Conservation (phyloP, 306 rosid genomes). For the Lathyrus tuberosus region DNA sequence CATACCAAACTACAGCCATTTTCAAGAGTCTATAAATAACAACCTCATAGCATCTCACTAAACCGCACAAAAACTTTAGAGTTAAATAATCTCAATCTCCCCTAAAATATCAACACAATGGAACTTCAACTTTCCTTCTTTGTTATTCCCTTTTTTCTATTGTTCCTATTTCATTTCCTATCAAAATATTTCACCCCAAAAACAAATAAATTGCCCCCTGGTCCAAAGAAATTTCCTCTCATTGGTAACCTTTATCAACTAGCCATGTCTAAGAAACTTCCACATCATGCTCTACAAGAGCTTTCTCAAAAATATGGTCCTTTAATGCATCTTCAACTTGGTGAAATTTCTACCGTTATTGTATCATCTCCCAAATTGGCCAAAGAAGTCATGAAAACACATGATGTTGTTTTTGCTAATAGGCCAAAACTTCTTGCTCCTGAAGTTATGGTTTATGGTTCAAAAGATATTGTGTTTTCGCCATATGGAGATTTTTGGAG, state of each 20-base stretch:
- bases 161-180: background rate
- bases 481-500: slow-evolving; percentile 22
- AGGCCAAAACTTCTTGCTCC: slow-evolving; percentile 25
- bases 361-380: slow-evolving; percentile 22
- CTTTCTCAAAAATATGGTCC: slow-evolving; percentile 23
- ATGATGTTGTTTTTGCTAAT: slow-evolving; percentile 22
- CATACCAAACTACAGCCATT: background rate
- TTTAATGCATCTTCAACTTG: slow-evolving; percentile 25
- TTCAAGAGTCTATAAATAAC: background rate
- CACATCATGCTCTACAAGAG: slow-evolving; percentile 27
- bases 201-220: slow-evolving; percentile 12
- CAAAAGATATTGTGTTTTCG: slow-evolving; percentile 8
- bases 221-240: slow-evolving; percentile 34
- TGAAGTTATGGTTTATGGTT: slow-evolving; percentile 1
- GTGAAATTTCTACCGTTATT: slow-evolving; percentile 27
- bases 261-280: slow-evolving; percentile 27
- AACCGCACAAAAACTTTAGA: background rate
- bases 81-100: background rate
- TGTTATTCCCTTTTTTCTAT: background rate
- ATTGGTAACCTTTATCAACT: slow-evolving; percentile 40
- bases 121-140: background rate
- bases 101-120: background rate
- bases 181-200: slow-evolving; percentile 11
- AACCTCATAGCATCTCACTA: background rate
- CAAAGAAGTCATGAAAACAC: slow-evolving; percentile 33